A percentile compares a stretch with the other conserved stretches of the same genome.
Evolutionary conservation across 345 rosid species (phyloP).

Genomic region (thale cress (Arabidopsis thaliana)): DNA sequence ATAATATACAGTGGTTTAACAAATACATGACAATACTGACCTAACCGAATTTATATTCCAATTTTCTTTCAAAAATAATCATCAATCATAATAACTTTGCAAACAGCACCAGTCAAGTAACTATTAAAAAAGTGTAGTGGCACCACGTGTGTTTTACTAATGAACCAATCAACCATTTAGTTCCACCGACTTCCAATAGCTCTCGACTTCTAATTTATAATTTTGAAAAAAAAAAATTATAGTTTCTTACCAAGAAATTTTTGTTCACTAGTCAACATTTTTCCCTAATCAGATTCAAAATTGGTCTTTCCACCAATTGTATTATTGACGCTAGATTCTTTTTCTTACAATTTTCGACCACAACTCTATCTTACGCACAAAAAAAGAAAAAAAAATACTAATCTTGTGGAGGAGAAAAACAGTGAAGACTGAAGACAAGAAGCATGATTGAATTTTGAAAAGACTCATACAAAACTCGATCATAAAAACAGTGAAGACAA

Average conservation of each 20-base stretch:
- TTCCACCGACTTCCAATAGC: background rate
- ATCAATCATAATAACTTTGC: background rate
- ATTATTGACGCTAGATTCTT: background rate
- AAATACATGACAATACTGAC: background rate
- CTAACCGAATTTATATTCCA: background rate
- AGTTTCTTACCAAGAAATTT: background rate
- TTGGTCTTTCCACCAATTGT: background rate
- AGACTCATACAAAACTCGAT: slow-evolving; percentile 5
- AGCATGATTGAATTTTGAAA: background rate
- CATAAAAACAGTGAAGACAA: background rate
- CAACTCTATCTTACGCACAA: background rate
- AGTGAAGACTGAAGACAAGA: background rate
- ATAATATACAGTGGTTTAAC: background rate
- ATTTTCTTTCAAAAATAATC: background rate
- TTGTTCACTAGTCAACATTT: background rate
- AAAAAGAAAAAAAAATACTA: background rate
- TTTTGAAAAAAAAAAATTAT: background rate
- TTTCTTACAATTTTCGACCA: background rate
- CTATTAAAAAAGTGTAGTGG: background rate
- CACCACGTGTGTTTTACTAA: background rate
- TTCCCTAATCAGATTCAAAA: background rate
- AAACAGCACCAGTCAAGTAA: background rate
- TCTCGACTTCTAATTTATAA: background rate
- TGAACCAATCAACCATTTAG: background rate
- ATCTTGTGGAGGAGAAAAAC: slow-evolving; percentile 22